Conservation (phyloP, 257 asterid genomes). For the Ocimum tenuiflorum region DNA sequence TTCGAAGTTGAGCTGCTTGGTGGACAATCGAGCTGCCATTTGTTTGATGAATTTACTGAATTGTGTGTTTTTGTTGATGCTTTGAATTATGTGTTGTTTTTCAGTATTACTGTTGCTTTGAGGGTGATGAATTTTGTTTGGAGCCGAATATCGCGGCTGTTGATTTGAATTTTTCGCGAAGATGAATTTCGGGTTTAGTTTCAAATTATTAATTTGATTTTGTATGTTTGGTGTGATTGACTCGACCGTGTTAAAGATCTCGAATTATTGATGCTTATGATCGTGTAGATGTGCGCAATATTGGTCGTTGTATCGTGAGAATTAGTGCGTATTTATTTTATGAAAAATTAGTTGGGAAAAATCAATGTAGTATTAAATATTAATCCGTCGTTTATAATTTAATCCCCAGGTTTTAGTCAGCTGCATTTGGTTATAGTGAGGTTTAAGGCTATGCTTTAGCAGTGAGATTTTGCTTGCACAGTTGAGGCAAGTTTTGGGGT, state of each 20-base stretch:
- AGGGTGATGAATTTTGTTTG: neutral
- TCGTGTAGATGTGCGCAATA: constrained; percentile 10
- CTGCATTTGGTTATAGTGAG: neutral
- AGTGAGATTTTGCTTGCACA: constrained; percentile 21
- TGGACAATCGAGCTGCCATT: constrained; percentile 27
- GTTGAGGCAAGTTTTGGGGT: constrained; percentile 32
- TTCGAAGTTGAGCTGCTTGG: constrained; percentile 18
- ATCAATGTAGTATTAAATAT: neutral
- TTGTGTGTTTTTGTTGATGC: neutral
- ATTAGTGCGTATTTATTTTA: constrained; percentile 5
- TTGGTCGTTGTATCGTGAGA: constrained; percentile 15
- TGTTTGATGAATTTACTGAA: constrained; percentile 14
- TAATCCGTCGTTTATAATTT: neutral
- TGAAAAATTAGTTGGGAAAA: neutral
- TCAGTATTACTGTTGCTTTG: constrained; percentile 5
- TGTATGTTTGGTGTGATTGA: constrained; percentile 11
- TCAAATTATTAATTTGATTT: neutral
- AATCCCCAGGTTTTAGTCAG: constrained; percentile 29
- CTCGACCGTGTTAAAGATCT: constrained; percentile 21
- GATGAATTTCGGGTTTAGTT: neutral
- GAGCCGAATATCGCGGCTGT: constrained; percentile 1
- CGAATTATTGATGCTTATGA: constrained; percentile 9
- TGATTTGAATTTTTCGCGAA: constrained; percentile 12
- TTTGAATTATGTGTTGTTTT: neutral
- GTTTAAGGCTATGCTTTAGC: constrained; percentile 10